Base-by-base conservation (phyloP, 176 grass and related monocot genomes). In the Miscanthus lutarioriparius region DNA sequence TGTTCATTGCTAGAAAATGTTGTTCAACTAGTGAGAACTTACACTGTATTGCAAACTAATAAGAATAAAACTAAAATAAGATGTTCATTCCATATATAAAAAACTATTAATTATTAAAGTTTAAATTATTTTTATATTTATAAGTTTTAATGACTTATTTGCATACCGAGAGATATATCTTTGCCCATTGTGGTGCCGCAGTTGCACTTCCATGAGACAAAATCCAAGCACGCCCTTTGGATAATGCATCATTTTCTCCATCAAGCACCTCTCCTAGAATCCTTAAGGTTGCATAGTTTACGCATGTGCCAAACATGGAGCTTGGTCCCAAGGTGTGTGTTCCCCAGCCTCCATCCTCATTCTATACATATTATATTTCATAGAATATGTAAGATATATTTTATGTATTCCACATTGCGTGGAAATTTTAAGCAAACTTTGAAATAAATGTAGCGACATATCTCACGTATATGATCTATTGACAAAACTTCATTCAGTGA, bases 151-250 rank as follows among this genome's bases (percentile, higher is more conserved):
- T 73, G 41, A 17, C 6, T 47, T 44, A n/a, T 20, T 23, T 75
- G 7, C 40, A 37, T 81, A 81, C 79, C 64, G 79, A 81, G 45
- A 81, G 45, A 36, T 17, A 81, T 10, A 81, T 70, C 64, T 81
- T 81, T 70, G 30, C 65, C 79, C 79, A 81, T 16, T 81, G 79
- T 17, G 79, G 79, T 54, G 45, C 45, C 15, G 64, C 79, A 5
- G 65, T 54, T 53, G 48, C 79, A 81, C 45, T 81, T 12, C 44
- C 65, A 70, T 70, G 79, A n/a, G 79, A 81, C 7, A 70, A 39
- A 70, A 81, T 81, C 79, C 79, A 81, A 6, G 45, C 43, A 37
- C 79, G 64, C 7, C 64, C 79, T 40, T 14, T 81, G 6, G 45
- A 13, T 51, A 81, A 35, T 67, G 17, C 40, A 20, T 15, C 20